These are phyloP conservation scores for Taiozyma sp. DNA, from an alignment of 1,139 yeast species.

Conservation along the genomic window DNA sequence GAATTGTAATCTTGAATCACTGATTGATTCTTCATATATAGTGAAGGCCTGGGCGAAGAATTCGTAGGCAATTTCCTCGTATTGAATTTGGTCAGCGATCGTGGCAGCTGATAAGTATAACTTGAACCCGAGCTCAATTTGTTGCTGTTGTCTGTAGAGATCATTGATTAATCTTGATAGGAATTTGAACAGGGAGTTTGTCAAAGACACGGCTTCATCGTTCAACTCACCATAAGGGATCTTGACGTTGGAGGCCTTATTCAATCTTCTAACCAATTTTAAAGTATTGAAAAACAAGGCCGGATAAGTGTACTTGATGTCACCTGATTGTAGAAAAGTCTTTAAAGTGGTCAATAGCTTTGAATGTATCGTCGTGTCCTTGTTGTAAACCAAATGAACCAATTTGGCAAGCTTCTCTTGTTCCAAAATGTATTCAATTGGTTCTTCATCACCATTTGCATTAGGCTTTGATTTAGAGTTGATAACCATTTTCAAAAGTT, in stretches of 20 bases:
- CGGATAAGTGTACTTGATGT: slow-evolving; percentile 63
- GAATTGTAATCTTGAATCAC: slow-evolving; percentile 58
- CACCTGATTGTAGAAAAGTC: slow-evolving; percentile 51
- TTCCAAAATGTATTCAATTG: slow-evolving; percentile 26
- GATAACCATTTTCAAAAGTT: slow-evolving; percentile 19
- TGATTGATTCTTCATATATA: slow-evolving; percentile 76
- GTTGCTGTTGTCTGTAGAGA: slow-evolving; percentile 46
- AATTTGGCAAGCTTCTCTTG: slow-evolving; percentile 70
- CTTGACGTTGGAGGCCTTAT: not conserved
- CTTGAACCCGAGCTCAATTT: slow-evolving; percentile 35
- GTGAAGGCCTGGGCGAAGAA: slow-evolving; percentile 86
- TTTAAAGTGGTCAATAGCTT: slow-evolving; percentile 56
- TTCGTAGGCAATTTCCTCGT: slow-evolving; percentile 75
- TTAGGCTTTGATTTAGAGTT: not conserved
- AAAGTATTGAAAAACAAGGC: slow-evolving; percentile 61
- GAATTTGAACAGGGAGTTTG: slow-evolving; percentile 58
- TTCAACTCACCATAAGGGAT: not conserved
- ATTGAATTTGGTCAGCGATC: slow-evolving; percentile 69
- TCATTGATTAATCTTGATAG: slow-evolving; percentile 71
- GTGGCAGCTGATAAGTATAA: slow-evolving; percentile 52
- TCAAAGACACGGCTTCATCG: slow-evolving; percentile 20
- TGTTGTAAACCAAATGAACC: slow-evolving; percentile 54
- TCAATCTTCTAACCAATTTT: slow-evolving; percentile 47
- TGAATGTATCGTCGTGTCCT: slow-evolving; percentile 47
- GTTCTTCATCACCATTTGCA: slow-evolving; percentile 14